A percentile compares a stretch with the other conserved stretches of the same genome.
Evolutionary conservation across 805 yeast species (phyloP).

Genomic region (Monosporozyma aerobia): DNA sequence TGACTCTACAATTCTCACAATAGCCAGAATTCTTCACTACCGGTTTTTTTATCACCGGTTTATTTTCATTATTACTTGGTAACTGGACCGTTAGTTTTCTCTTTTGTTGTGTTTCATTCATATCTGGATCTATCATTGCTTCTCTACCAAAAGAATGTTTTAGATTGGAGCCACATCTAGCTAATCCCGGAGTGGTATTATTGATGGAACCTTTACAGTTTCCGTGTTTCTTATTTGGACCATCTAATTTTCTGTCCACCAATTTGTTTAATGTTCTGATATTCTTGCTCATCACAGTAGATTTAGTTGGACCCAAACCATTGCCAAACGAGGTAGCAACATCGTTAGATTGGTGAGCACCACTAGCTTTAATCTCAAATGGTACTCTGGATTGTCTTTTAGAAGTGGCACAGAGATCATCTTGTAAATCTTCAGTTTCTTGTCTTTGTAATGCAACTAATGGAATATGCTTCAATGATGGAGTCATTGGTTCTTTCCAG

Average conservation of each 20-base stretch:
- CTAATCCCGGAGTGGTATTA: not conserved
- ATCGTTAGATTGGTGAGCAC: slow-evolving; percentile 30
- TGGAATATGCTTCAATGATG: slow-evolving; percentile 7
- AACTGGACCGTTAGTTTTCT: not conserved
- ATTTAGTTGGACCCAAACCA: slow-evolving; percentile 29
- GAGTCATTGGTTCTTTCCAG: slow-evolving; percentile 24
- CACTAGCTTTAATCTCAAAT: slow-evolving; percentile 31
- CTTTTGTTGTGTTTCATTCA: not conserved
- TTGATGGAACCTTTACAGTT: slow-evolving; percentile 25
- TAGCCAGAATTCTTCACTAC: slow-evolving; percentile 50
- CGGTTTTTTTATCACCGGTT: slow-evolving; percentile 5
- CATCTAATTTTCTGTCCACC: slow-evolving; percentile 25
- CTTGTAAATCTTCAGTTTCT: slow-evolving; percentile 28
- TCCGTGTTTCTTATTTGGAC: not conserved
- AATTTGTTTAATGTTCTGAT: slow-evolving; percentile 23
- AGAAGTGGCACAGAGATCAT: slow-evolving; percentile 18
- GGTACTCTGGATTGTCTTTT: slow-evolving; percentile 20
- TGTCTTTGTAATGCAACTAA: slow-evolving; percentile 15
- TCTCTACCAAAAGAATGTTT: slow-evolving; percentile 1
- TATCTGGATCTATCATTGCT: not conserved
- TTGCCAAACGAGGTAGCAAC: slow-evolving; percentile 29
- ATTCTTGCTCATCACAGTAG: slow-evolving; percentile 27
- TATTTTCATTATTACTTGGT: not conserved
- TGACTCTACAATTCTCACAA: slow-evolving; percentile 88
- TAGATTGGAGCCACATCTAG: not conserved